Conservation (phyloP, 768 basidiomycete species). For the Hortiboletus campestris region DNA sequence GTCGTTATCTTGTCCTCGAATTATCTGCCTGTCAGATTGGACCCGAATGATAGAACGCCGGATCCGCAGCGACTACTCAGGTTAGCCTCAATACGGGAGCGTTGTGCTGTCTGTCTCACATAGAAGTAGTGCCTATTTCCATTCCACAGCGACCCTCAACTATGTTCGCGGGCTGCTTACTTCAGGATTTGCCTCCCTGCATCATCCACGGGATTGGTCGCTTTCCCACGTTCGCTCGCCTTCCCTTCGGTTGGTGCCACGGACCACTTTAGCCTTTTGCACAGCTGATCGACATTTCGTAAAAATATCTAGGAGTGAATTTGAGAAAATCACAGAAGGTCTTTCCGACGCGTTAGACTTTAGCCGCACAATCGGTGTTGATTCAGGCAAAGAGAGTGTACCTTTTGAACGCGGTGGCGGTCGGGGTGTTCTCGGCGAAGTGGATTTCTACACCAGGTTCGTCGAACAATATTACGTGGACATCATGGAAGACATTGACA, state of each 20-base stretch:
- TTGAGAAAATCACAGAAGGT: constrained; percentile 79
- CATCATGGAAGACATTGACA: background rate
- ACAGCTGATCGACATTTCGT: constrained; percentile 12
- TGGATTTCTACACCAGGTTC: constrained; percentile 91
- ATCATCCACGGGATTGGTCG: constrained; percentile 91
- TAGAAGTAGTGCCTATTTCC: constrained; percentile 81
- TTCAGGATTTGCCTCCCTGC: constrained; percentile 91
- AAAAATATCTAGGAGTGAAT: constrained; percentile 57
- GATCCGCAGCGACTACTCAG: constrained; percentile 88
- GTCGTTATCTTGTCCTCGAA: background rate
- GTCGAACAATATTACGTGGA: constrained; percentile 8
- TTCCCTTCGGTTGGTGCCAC: constrained; percentile 55
- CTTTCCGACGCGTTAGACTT: constrained; percentile 94
- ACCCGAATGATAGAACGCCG: constrained; percentile 76
- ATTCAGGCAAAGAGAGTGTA: constrained; percentile 41
- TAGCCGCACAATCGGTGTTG: constrained; percentile 81
- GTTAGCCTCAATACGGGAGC: constrained; percentile 30
- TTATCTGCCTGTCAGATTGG: constrained; percentile 38
- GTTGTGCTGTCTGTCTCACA: constrained; percentile 4
- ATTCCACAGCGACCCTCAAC: constrained; percentile 92
- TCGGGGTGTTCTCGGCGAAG: constrained; percentile 73
- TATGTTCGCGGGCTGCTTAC: constrained; percentile 84
- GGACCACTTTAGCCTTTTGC: background rate
- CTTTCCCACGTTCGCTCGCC: constrained; percentile 87
- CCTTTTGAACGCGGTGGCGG: constrained; percentile 73